A percentile compares a stretch with the other conserved stretches of the same genome.
phyloP scores from a whole-genome alignment of 352 stramenopile species.

The Saprolegnia parasitica region DNA sequence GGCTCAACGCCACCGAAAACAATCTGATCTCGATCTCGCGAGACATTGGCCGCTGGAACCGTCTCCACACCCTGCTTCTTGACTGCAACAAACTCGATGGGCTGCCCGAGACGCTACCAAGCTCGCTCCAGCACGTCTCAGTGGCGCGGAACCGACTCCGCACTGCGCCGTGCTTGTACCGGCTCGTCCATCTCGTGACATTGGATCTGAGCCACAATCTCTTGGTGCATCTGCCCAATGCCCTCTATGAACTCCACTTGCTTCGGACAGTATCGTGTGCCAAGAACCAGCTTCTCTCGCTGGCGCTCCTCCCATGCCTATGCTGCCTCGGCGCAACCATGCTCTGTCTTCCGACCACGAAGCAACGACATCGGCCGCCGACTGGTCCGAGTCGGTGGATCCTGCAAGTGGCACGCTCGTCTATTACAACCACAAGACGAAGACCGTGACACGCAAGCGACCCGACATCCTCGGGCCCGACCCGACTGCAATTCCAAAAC shows the following conservation, averaged over 20 bases:
- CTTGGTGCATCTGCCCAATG: conserved; percentile 49
- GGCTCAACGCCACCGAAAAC: conserved; percentile 63
- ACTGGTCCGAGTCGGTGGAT: conserved; percentile 57
- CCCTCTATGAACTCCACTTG: conserved; percentile 40
- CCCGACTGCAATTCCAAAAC: conserved; percentile 35
- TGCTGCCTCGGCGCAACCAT: not conserved
- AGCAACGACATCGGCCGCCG: not conserved
- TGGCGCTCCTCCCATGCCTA: conserved; percentile 43
- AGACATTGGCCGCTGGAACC: conserved; percentile 22
- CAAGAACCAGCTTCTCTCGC: conserved; percentile 59
- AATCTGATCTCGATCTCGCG: conserved; percentile 32
- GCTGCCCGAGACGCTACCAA: conserved; percentile 42
- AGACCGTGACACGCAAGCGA: conserved; percentile 42
- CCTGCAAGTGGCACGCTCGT: conserved; percentile 40
- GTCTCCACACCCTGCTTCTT: conserved; percentile 42
- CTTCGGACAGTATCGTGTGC: conserved; percentile 43
- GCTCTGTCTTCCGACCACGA: not conserved
- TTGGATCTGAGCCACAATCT: conserved; percentile 66
- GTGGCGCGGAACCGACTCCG: conserved; percentile 52
- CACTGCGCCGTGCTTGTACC: conserved; percentile 44
- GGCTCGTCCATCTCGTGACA: conserved; percentile 40
- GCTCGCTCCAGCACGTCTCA: conserved; percentile 37
- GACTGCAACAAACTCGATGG: conserved; percentile 56
- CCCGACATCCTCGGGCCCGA: conserved; percentile 1
- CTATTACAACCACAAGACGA: conserved; percentile 51